phyloP scores from a whole-genome alignment of 2,329 filamentous ascomycete genomes.

The Cordyceps fumosorosea region DNA sequence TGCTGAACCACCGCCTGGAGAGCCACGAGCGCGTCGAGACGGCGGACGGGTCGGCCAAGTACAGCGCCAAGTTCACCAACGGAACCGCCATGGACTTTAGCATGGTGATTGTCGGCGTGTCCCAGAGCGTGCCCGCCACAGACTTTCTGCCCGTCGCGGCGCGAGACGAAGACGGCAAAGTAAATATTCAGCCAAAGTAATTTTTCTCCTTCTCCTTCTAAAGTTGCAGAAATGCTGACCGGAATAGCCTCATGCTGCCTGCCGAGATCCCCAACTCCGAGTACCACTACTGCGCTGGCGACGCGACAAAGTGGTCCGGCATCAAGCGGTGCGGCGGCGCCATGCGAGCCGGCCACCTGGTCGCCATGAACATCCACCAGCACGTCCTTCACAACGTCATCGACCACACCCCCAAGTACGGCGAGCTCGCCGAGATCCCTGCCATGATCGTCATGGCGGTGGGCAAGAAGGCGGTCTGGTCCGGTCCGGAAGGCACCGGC shows the following conservation, averaged over 20 bases:
- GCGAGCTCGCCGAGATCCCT: slow-evolving; percentile 46
- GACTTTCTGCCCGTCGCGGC: slow-evolving; percentile 52
- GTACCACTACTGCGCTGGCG: slow-evolving; percentile 64
- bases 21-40: slow-evolving; percentile 39
- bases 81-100: slow-evolving; percentile 53
- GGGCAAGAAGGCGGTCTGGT: slow-evolving; percentile 62
- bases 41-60: slow-evolving; percentile 32
- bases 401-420: slow-evolving; percentile 36
- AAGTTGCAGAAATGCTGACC: neutral
- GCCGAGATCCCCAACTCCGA: slow-evolving; percentile 47
- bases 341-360: slow-evolving; percentile 64
- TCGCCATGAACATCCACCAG: slow-evolving; percentile 62
- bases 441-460: slow-evolving; percentile 66
- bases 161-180: slow-evolving; percentile 57
- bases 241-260: slow-evolving; percentile 46
- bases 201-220: neutral
- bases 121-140: slow-evolving; percentile 55
- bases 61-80: slow-evolving; percentile 52
- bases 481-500: slow-evolving; percentile 46
- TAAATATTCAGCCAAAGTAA: slow-evolving; percentile 54
- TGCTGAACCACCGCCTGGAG: slow-evolving; percentile 54
- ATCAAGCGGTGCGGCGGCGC: slow-evolving; percentile 77
- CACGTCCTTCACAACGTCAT: slow-evolving; percentile 41
- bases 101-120: slow-evolving; percentile 63
- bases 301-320: slow-evolving; percentile 64